Base-by-base conservation (phyloP, 176 grass and related monocot genomes). In the Ensete ventricosum region DNA sequence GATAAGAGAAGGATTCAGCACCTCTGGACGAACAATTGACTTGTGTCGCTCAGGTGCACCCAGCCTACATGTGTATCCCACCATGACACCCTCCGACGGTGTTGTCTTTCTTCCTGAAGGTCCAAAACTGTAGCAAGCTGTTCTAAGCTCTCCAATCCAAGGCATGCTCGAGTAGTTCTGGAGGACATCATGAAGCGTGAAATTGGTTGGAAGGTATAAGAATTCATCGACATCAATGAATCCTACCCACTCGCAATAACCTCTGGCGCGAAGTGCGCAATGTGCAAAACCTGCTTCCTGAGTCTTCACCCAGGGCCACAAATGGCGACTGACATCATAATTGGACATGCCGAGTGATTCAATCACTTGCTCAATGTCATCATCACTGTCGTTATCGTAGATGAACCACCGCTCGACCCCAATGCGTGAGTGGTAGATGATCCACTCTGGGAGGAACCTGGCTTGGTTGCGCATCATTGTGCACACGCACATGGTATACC, bases 391-490 rank as follows among this genome's bases (percentile, higher is more conserved):
- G 81, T 99, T 99, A 80, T 99, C 95, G 8, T 99, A 99, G 84
- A 99, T 91, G 90, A 99, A 91, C 90, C 95, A 99, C 23, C 81
- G 59, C 72, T 91, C 72, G 50, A 99, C 86, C 7, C 90, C 95
- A 9, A 94, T 81, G 17, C 29, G 75, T 0, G 84, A 81, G 71
- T 94, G 95, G 82, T 99, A 99, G 2, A 84, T 54, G 59, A 99
- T 79, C 95, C 95, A 99, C 82, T 99, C 95, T 1, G 65, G 84
- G 50, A 99, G 69, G 72, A 94, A 94, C 51, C 82, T 73, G 50
- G 95, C 95, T 80, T 99, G 95, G 76, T 99, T 99, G 55, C 95
- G 90, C 26, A 99, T 75, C 95, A 99, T 99, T 59, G 95, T 99
- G 84, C 95, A 99, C 12, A 94, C 82, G 54, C 95, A 99, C 95